A percentile compares a stretch with the other conserved stretches of the same genome.
These are phyloP conservation scores for Westerdykella aurantiaca DNA, from an alignment of 2,329 filamentous ascomycete genomes.

Conservation along the genomic window DNA sequence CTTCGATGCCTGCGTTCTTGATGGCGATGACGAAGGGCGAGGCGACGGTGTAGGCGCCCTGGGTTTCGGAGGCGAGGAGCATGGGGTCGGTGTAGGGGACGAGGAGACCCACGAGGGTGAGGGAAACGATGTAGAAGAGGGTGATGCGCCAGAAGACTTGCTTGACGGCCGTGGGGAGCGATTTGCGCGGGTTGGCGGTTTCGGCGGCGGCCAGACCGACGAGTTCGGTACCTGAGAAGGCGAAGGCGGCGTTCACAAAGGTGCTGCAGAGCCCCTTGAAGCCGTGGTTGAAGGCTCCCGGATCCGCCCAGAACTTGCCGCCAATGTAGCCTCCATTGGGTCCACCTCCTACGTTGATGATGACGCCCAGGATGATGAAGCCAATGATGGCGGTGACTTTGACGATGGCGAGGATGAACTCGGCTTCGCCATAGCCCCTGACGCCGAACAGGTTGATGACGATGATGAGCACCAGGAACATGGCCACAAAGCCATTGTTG, in stretches of 20 bases:
- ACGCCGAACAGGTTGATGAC: constrained; percentile 83
- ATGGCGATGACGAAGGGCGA: constrained; percentile 95
- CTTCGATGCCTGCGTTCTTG: constrained; percentile 71
- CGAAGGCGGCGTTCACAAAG: constrained; percentile 69
- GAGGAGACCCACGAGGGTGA: constrained; percentile 74
- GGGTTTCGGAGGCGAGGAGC: constrained; percentile 54
- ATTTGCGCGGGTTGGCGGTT: constrained; percentile 73
- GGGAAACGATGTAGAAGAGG: constrained; percentile 76
- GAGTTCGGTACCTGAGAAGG: constrained; percentile 71
- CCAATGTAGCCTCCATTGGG: constrained; percentile 66
- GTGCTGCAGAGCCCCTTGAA: constrained; percentile 78
- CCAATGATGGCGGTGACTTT: constrained; percentile 82
- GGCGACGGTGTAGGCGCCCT: constrained; percentile 60
- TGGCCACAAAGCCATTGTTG: constrained; percentile 63
- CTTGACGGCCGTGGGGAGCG: constrained; percentile 82
- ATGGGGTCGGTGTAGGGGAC: constrained; percentile 65
- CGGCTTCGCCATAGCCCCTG: constrained; percentile 81
- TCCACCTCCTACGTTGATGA: constrained; percentile 73
- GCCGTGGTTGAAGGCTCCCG: constrained; percentile 78
- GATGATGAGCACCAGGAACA: constrained; percentile 74
- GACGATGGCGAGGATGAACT: constrained; percentile 80
- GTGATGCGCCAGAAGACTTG: constrained; percentile 95
- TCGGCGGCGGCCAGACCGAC: constrained; percentile 75
- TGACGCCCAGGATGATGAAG: constrained; percentile 82
- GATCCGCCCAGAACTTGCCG: constrained; percentile 66